phyloP scores from a whole-genome alignment of 495 filamentous ascomycete genomes.

The Penicillium samsonianum region DNA sequence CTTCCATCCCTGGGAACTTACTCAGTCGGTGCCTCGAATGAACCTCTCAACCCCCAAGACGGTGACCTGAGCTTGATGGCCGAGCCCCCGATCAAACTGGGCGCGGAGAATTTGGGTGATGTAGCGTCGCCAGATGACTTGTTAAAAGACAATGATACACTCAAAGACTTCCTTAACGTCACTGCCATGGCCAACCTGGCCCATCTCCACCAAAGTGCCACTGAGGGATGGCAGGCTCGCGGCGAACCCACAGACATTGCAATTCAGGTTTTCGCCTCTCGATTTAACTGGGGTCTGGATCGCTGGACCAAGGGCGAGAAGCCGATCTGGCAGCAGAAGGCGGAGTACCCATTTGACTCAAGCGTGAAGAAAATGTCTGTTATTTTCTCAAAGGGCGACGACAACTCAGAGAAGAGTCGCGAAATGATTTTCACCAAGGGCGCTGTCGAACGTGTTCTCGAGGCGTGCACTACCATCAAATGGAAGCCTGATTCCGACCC shows the following conservation, averaged over 20 bases:
- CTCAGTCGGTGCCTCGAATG: constrained; percentile 55
- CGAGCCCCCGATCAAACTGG: constrained; percentile 37
- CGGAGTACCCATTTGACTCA: constrained; percentile 69
- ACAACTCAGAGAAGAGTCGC: constrained; percentile 24
- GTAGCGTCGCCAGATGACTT: constrained; percentile 33
- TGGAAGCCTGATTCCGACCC: constrained; percentile 41
- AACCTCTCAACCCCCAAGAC: constrained; percentile 57
- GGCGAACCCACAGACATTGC: constrained; percentile 72
- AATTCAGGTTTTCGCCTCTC: constrained; percentile 66
- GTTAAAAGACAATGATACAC: constrained; percentile 37
- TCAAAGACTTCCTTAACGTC: constrained; percentile 59
- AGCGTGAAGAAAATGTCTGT: constrained; percentile 71
- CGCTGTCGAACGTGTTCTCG: constrained; percentile 76
- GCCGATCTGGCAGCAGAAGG: constrained; percentile 55
- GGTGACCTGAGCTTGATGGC: constrained; percentile 51
- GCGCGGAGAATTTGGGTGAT: constrained; percentile 20
- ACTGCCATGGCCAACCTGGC: constrained; percentile 68
- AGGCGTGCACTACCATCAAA: constrained; percentile 60
- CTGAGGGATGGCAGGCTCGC: constrained; percentile 58
- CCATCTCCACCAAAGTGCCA: constrained; percentile 50
- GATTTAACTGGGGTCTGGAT: constrained; percentile 61
- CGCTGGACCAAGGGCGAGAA: constrained; percentile 52
- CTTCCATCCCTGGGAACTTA: constrained; percentile 65
- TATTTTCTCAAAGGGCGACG: constrained; percentile 48
- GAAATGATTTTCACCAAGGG: constrained; percentile 71